A percentile compares a stretch with the other conserved stretches of the same genome.
phyloP scores from a whole-genome alignment of 139 green algal species.

The Coccomyxa sp. region DNA sequence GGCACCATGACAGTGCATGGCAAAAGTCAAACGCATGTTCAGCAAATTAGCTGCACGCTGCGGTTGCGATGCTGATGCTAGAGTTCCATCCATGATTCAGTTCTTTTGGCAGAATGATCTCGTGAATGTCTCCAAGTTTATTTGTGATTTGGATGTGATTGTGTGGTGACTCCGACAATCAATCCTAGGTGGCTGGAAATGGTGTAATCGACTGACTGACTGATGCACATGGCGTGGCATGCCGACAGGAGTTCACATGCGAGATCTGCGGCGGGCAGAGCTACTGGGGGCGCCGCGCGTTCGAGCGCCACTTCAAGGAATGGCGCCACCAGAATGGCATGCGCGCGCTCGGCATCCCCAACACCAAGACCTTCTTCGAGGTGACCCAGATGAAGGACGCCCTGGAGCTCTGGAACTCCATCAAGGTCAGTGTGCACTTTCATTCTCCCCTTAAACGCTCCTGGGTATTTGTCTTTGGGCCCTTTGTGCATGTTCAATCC shows the following conservation, averaged over 20 bases:
- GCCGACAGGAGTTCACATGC: conserved; percentile 78
- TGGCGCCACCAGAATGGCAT: conserved; percentile 88
- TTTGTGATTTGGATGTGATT: no score
- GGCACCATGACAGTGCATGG: no score
- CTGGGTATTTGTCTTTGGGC: no score
- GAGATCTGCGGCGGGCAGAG: conserved; percentile 95
- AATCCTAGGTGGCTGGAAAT: not conserved
- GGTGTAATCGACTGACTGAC: not conserved
- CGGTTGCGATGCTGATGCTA: no score
- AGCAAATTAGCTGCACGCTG: no score
- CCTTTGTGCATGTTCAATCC: not conserved
- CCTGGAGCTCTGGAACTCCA: conserved; percentile 71
- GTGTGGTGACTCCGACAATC: no score
- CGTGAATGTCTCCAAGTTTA: no score
- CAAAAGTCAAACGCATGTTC: no score
- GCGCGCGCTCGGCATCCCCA: conserved; percentile 92
- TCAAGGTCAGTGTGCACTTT: conserved; percentile 42
- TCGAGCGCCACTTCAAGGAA: conserved; percentile 97
- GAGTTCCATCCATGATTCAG: no score
- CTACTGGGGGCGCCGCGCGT: conserved; percentile 93
- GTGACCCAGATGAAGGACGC: conserved; percentile 89
- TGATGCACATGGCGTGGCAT: not conserved
- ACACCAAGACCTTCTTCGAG: conserved; percentile 94
- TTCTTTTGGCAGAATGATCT: no score
- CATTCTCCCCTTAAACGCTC: not conserved